Conservation (phyloP, 805 yeast genomes). For the Cyberlindnera saturnus region DNA sequence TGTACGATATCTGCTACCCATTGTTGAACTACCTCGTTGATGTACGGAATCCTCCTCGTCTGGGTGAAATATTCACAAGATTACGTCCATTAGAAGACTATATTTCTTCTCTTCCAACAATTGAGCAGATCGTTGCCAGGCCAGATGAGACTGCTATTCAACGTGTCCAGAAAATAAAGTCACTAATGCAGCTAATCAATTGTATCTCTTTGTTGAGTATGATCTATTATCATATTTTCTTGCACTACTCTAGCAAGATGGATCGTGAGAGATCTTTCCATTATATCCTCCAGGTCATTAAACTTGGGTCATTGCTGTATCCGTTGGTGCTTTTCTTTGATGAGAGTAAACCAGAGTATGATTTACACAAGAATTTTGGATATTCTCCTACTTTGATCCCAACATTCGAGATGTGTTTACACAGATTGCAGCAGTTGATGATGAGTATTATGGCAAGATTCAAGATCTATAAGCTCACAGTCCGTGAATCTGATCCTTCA, state of each 20-base stretch:
- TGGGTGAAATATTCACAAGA: constrained; percentile 6
- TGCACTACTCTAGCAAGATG: constrained; percentile 13
- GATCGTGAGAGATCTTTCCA: constrained; percentile 10
- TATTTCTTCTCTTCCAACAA: background rate
- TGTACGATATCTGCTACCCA: constrained; percentile 13
- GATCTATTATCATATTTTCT: constrained; percentile 20
- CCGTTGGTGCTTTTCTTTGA: constrained; percentile 14
- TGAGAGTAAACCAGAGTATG: constrained; percentile 7
- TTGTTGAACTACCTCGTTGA: constrained; percentile 15
- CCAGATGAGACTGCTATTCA: constrained; percentile 16
- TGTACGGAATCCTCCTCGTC: constrained; percentile 13
- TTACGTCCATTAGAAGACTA: constrained; percentile 11
- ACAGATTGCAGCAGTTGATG: constrained; percentile 15
- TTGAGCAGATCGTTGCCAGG: constrained; percentile 13
- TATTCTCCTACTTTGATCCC: constrained; percentile 13
- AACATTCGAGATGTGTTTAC: constrained; percentile 16
- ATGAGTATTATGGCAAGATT: constrained; percentile 14
- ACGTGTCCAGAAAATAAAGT: constrained; percentile 12
- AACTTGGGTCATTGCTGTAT: constrained; percentile 5
- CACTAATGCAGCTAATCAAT: constrained; percentile 7
- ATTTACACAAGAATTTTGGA: constrained; percentile 20
- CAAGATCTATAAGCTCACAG: constrained; percentile 15
- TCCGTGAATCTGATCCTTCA: background rate
- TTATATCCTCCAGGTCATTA: constrained; percentile 7
- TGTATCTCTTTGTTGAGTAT: constrained; percentile 12